phyloP scores from a whole-genome alignment of 225 moss, liverwort and hornwort species.

The Thuidium tamariscinum region DNA sequence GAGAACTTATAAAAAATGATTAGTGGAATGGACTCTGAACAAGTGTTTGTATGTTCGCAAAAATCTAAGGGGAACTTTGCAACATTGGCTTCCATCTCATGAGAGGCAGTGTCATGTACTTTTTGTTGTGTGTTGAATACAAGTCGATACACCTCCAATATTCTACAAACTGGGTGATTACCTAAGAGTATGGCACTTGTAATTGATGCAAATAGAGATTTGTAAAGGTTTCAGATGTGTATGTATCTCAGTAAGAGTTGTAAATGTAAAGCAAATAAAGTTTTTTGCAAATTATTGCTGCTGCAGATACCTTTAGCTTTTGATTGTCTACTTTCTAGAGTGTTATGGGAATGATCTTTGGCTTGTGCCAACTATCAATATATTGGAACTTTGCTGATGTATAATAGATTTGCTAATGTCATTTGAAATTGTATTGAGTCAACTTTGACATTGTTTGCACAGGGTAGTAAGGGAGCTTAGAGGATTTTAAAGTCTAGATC shows the following conservation, averaged over 20 bases:
- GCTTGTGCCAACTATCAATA: not conserved
- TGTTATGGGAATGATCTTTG: not conserved
- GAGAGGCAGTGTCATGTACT: not conserved
- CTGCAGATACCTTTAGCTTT: not conserved
- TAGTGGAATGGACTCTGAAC: not conserved
- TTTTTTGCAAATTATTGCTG: not conserved
- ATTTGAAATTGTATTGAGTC: not conserved
- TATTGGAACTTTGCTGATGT: not conserved
- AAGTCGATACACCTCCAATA: not conserved
- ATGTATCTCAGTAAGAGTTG: not conserved
- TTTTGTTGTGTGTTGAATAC: not conserved
- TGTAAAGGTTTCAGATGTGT: not conserved
- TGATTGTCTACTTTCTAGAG: not conserved
- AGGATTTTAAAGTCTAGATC: no score
- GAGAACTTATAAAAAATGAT: not conserved
- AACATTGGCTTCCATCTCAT: conserved; percentile 13
- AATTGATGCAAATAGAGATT: not conserved
- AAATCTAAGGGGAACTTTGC: conserved; percentile 36
- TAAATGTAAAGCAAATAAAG: not conserved
- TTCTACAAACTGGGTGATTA: not conserved
- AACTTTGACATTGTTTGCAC: no score
- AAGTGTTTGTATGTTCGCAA: not conserved
- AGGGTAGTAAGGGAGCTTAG: no score
- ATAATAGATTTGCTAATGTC: not conserved
- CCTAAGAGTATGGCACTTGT: not conserved